Percentiles rank a stretch among this genome's conserved stretches.
phyloP scores from a whole-genome alignment of 2,329 filamentous ascomycete genomes.

The Alternaria arbusti region DNA sequence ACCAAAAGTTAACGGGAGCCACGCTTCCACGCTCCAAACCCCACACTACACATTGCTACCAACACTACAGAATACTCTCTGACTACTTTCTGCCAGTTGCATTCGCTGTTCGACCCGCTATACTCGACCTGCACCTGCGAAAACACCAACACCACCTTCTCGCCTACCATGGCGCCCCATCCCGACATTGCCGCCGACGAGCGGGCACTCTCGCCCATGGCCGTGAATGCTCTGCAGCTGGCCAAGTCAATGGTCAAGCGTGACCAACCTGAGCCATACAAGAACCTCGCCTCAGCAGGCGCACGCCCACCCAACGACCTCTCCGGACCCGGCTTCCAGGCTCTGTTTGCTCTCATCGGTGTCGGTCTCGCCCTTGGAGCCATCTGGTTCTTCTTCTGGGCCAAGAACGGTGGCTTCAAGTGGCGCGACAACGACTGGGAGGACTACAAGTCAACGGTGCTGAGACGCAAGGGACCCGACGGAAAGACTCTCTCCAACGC shows the following conservation, averaged over 20 bases:
- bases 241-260: constrained; percentile 41
- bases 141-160: constrained; percentile 12
- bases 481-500: constrained; percentile 84
- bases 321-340: constrained; percentile 71
- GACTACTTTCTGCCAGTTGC: constrained; percentile 25
- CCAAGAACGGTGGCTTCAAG: constrained; percentile 91
- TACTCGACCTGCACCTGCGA: constrained; percentile 7
- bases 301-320: constrained; percentile 46
- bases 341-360: constrained; percentile 84
- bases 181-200: constrained; percentile 31
- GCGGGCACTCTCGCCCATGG: constrained; percentile 39
- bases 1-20: constrained; percentile 19
- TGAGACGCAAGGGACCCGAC: constrained; percentile 87
- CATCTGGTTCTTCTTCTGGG: constrained; percentile 98
- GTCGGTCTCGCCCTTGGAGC: constrained; percentile 73
- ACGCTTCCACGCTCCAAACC: constrained; percentile 13
- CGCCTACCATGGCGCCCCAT: constrained; percentile 40
- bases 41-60: constrained; percentile 16
- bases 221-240: constrained; percentile 35
- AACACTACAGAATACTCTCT: constrained; percentile 13
- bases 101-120: constrained; percentile 8
- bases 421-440: constrained; percentile 92
- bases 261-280: constrained; percentile 15
- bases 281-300: constrained; percentile 41
- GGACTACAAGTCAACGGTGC: constrained; percentile 94